Evolutionary conservation across 345 rosid genomes (phyloP), one percentile per base, ranked within the genome.

Genomic region (Linum tenue): DNA sequence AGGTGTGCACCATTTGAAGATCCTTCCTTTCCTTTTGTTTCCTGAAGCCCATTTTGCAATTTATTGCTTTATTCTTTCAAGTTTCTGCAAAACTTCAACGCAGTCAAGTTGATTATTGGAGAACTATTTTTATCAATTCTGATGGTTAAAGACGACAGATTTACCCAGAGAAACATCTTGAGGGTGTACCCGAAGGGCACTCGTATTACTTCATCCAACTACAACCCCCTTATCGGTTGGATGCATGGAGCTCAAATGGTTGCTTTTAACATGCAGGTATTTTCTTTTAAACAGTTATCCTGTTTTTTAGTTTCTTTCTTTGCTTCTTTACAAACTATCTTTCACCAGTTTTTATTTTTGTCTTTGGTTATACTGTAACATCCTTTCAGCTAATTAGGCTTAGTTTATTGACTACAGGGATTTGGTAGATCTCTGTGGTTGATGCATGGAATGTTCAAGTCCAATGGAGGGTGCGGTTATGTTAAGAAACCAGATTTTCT

Each of bases 171-270:
- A 72, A 85, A 94, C 64, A 82, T 94, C 60, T 75, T 90, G 22
- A 80, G 99, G 73, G 76, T 94, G 62, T 94, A 94, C 59, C 99
- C 99, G 0, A 94, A 90, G 75, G 97, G 96, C 51, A 88, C 79
- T 56, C 81, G 97, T 69, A 76, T 89, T 64, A 67, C 71, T 53
- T 89, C 94, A 43, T 82, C 96, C 22, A 89, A 87, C 74, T 89
- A 82, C 74, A 86, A 83, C 51, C 94, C 96, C 1, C 68, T 82
- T 7, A 74, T 73, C 40, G 85, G 94, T 61, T 87, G 96, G 96
- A 82, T 80, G 73, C 85, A 85, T 65, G 96, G 99, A 72, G 89
- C 89, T 77, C 96, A 87, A 75, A 89, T 89, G 96, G 88, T 89
- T 37, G 96, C 96, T 56, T 85, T 84, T 57, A 89, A 87, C 75